Evolutionary conservation across 208 protist genomes (phyloP).

Genomic region (Leishmania turanica): DNA sequence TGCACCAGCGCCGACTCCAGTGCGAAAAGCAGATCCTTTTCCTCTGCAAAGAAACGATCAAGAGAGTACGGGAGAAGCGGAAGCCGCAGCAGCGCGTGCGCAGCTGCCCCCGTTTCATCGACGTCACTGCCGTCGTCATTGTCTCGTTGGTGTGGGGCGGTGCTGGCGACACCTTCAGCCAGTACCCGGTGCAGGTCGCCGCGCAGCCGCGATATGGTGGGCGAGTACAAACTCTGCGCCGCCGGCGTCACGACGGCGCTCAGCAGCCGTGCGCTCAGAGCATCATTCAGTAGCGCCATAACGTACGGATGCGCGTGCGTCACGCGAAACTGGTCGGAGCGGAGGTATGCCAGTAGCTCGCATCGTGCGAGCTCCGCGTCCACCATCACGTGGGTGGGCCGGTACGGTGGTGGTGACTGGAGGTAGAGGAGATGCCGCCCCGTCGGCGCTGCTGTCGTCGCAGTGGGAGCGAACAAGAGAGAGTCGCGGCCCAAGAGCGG

Average conservation of each 20-base stretch:
- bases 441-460: not conserved
- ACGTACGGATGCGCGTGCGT: slow-evolving; percentile 26
- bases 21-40: slow-evolving; percentile 49
- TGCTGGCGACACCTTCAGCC: not conserved
- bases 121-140: not conserved
- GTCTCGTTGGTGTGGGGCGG: not conserved
- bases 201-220: slow-evolving; percentile 20
- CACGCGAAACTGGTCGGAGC: slow-evolving; percentile 23
- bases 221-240: not conserved
- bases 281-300: slow-evolving; percentile 41
- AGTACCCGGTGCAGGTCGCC: slow-evolving; percentile 22
- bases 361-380: slow-evolving; percentile 37
- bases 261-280: slow-evolving; percentile 13
- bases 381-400: slow-evolving; percentile 52
- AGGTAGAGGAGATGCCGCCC: slow-evolving; percentile 7
- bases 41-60: slow-evolving; percentile 37
- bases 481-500: slow-evolving; percentile 11
- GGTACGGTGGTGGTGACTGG: slow-evolving; percentile 51
- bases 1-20: slow-evolving; percentile 57
- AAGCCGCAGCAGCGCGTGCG: slow-evolving; percentile 12
- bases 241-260: slow-evolving; percentile 5
- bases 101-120: too few relatives aligned
- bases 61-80: slow-evolving; percentile 52
- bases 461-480: not conserved
- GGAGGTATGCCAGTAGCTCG: slow-evolving; percentile 31